phyloP scores from a whole-genome alignment of 2,329 filamentous ascomycete species.

The Chrysosphaeria jannelii region DNA sequence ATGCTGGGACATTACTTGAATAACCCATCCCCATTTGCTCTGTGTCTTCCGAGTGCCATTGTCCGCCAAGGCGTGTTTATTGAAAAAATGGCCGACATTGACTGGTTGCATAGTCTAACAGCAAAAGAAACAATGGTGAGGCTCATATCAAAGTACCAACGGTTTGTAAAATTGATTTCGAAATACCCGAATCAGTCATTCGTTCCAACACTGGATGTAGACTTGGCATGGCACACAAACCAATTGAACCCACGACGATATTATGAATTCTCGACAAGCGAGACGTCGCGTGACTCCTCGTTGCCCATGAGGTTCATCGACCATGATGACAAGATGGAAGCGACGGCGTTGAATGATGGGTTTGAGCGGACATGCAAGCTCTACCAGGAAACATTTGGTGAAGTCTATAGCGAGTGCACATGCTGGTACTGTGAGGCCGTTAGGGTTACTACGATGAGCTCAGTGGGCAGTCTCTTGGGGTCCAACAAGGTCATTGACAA shows the following conservation, averaged over 20 bases:
- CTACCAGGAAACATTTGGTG: constrained; percentile 34
- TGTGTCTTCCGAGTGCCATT: constrained; percentile 34
- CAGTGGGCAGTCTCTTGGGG: constrained; percentile 15
- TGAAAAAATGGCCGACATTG: constrained; percentile 42
- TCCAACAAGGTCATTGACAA: constrained; percentile 15
- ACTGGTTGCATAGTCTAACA: constrained; percentile 48
- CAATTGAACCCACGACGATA: constrained; percentile 37
- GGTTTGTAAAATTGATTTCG: constrained; percentile 36
- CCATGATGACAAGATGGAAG: constrained; percentile 61
- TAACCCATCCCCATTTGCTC: constrained; percentile 30
- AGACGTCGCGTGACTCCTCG: constrained; percentile 6
- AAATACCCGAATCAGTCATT: no score
- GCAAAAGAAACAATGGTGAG: constrained; percentile 30
- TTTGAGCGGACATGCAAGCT: constrained; percentile 45
- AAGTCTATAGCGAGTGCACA: constrained; percentile 46
- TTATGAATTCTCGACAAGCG: constrained; percentile 20
- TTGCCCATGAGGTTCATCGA: constrained; percentile 50
- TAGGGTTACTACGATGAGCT: constrained; percentile 15
- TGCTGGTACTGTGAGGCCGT: constrained; percentile 61
- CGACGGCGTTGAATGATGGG: constrained; percentile 25
- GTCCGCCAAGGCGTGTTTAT: constrained; percentile 34
- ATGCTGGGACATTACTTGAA: constrained; percentile 46
- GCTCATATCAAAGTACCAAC: constrained; percentile 30
- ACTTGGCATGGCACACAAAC: constrained; percentile 57
- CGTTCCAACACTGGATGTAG: constrained; percentile 46